Evolutionary conservation across 2,329 filamentous ascomycete species (phyloP).

Genomic region (Huntiella moniliformis): DNA sequence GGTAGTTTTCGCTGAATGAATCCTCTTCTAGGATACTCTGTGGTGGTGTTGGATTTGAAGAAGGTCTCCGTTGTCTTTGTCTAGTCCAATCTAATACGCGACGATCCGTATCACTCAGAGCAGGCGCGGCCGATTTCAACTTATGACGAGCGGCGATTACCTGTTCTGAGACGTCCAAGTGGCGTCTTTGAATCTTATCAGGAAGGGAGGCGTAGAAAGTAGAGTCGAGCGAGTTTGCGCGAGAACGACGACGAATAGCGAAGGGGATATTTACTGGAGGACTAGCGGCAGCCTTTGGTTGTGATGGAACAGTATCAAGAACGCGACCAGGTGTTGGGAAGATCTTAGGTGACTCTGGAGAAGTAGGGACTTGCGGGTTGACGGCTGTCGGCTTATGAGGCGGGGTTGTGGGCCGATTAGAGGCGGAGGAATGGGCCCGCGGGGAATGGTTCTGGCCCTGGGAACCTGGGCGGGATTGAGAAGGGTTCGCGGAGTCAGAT

Average conservation of each 20-base stretch:
- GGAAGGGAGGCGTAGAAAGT: conserved; percentile 53
- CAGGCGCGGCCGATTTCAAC: neutral
- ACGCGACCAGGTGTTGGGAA: conserved; percentile 9
- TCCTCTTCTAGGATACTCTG: conserved; percentile 11
- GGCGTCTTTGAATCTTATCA: conserved; percentile 50
- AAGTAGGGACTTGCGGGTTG: neutral
- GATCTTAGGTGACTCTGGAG: conserved; percentile 10
- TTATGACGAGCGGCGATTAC: conserved; percentile 16
- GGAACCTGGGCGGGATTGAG: conserved; percentile 5
- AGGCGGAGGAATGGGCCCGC: too few species aligned
- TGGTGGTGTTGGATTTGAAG: conserved; percentile 10
- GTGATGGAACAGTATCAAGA: neutral
- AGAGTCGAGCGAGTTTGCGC: conserved; percentile 34
- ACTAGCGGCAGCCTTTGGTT: neutral
- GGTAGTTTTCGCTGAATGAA: neutral
- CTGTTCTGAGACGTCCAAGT: conserved; percentile 57
- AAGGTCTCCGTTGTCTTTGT: conserved; percentile 7
- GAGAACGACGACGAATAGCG: conserved; percentile 18
- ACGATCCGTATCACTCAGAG: conserved; percentile 6
- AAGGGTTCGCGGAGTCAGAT: conserved; percentile 4
- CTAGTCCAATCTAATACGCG: conserved; percentile 10
- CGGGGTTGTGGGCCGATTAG: too few species aligned
- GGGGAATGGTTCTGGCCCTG: conserved; percentile 7
- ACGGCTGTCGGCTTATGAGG: neutral
- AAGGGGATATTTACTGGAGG: conserved; percentile 16